These are phyloP conservation scores for Salvia rosmarinus DNA, from an alignment of 257 asterid genomes.

Conservation along the genomic window DNA sequence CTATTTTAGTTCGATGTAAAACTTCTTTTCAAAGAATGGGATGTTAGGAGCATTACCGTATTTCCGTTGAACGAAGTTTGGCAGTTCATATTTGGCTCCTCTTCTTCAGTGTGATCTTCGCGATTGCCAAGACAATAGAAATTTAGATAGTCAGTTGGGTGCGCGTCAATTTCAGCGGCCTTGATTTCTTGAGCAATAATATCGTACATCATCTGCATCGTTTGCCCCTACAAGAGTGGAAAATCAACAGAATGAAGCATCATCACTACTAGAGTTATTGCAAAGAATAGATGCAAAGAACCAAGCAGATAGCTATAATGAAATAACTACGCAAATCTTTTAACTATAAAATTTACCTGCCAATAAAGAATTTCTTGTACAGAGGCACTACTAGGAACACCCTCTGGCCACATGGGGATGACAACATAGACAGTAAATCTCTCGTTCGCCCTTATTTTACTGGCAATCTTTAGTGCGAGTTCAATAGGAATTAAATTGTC, in stretches of 20 bases:
- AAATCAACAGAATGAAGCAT: not conserved
- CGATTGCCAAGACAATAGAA: conserved; percentile 68
- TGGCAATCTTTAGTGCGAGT: conserved; percentile 80
- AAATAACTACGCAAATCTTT: not conserved
- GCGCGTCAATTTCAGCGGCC: conserved; percentile 47
- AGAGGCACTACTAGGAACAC: conserved; percentile 78
- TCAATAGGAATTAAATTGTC: conserved; percentile 92
- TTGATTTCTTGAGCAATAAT: conserved; percentile 53
- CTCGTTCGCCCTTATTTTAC: conserved; percentile 81
- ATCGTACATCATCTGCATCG: conserved; percentile 67
- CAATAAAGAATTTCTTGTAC: conserved; percentile 94
- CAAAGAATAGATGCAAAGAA: not conserved
- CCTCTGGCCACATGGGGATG: conserved; percentile 98
- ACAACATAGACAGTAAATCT: conserved; percentile 79
- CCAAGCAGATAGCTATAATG: not conserved
- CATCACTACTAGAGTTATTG: not conserved
- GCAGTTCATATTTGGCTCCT: conserved; percentile 35
- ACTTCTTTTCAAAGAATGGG: not conserved
- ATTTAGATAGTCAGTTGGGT: conserved; percentile 58
- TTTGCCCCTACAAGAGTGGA: conserved; percentile 56
- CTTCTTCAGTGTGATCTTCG: conserved; percentile 41
- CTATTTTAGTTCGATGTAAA: not conserved
- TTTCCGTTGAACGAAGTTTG: conserved; percentile 42
- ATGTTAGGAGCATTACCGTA: conserved; percentile 35
- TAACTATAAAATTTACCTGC: conserved; percentile 59